These are phyloP conservation scores for Rhizopus sp. DNA, from an alignment of 371 early-diverging fungal genomes.

Conservation along the genomic window DNA sequence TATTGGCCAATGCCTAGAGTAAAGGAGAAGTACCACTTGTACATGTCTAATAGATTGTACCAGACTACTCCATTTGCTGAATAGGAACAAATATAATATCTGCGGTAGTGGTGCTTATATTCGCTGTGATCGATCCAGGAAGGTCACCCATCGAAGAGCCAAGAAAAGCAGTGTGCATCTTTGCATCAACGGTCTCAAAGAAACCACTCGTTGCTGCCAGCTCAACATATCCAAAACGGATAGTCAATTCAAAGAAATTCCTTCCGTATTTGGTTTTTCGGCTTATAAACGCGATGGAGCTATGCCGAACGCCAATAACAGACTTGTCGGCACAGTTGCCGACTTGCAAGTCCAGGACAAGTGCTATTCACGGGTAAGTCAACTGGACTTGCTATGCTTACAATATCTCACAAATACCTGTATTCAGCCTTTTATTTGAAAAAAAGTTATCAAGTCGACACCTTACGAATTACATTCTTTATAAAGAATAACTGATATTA, in stretches of 20 bases:
- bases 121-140: conserved; percentile 9
- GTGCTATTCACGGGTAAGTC: too few species aligned
- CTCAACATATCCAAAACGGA: conserved; percentile 2
- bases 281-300: background rate
- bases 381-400: too few species aligned
- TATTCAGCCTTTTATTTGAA: too few species aligned
- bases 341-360: too few species aligned
- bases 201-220: conserved; percentile 11
- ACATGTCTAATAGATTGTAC: too few species aligned
- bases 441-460: too few species aligned
- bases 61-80: conserved; percentile 5
- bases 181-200: conserved; percentile 13
- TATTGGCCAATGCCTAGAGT: too few species aligned
- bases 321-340: conserved; percentile 1
- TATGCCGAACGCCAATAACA: background rate
- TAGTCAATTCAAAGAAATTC: conserved; percentile 1
- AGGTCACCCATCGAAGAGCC: conserved; percentile 7
- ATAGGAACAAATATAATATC: conserved; percentile 9
- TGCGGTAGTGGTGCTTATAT: conserved; percentile 1
- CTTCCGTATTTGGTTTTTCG: background rate
- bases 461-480: too few species aligned
- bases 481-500: too few species aligned
- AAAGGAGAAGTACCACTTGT: too few species aligned
- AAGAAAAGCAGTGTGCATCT: conserved; percentile 13
- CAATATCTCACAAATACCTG: too few species aligned